Evolutionary conservation across 768 basidiomycete species (phyloP).

Genomic region (Pluteus cervinus): DNA sequence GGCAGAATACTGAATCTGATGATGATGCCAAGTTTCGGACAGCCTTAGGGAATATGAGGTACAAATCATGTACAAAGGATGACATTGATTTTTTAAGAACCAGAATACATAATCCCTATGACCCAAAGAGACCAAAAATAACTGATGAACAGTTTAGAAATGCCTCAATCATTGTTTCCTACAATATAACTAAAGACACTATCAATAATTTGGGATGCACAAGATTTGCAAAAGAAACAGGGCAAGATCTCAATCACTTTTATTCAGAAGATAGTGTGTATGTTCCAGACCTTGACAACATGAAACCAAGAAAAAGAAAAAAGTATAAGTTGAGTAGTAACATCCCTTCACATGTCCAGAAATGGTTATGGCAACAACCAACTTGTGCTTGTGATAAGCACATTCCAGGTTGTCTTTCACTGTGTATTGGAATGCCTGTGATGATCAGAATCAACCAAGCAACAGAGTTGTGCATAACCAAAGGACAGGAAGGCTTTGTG

Average conservation of each 20-base stretch:
- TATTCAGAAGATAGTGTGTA: constrained; percentile 18
- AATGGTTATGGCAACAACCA: too few relatives aligned
- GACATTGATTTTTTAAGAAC: constrained; percentile 24
- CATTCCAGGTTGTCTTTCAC: constrained; percentile 19
- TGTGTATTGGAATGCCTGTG: constrained; percentile 27
- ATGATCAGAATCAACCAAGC: constrained; percentile 25
- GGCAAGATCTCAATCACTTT: constrained; percentile 17
- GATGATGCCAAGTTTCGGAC: constrained; percentile 21
- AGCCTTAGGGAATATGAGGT: too few relatives aligned
- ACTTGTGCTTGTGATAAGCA: too few relatives aligned
- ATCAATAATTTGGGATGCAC: constrained; percentile 22
- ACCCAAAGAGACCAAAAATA: constrained; percentile 7
- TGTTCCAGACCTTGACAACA: constrained; percentile 15
- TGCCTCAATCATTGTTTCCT: constrained; percentile 27
- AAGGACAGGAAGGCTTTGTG: constrained; percentile 24
- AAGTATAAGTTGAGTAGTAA: too few relatives aligned
- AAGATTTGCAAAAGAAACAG: constrained; percentile 24
- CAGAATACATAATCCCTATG: constrained; percentile 9
- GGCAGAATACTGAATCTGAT: constrained; percentile 16
- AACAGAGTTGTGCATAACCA: constrained; percentile 26
- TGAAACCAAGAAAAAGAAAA: too few relatives aligned
- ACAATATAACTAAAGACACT: constrained; percentile 22
- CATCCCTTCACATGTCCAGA: too few relatives aligned
- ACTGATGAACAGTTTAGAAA: constrained; percentile 14
- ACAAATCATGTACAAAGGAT: constrained; percentile 22